phyloP scores from a whole-genome alignment of 2,329 filamentous ascomycete species.

The Hirsutella thompsonii region DNA sequence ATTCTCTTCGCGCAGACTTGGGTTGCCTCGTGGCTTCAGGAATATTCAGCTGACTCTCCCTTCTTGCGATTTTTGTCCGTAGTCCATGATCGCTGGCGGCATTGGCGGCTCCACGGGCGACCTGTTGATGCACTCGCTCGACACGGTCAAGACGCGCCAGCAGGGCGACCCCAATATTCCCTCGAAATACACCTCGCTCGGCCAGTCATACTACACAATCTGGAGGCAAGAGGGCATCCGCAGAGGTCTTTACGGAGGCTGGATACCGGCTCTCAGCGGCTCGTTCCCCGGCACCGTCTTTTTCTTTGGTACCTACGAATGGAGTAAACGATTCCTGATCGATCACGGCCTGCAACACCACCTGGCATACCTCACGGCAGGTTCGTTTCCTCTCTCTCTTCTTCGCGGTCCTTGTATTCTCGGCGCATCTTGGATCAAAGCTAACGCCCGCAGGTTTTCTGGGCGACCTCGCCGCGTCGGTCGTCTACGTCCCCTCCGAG shows the following conservation, averaged over 20 bases:
- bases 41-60: too few species aligned
- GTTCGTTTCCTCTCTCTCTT: constrained; percentile 31
- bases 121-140: constrained; percentile 96
- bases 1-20: too few species aligned
- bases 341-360: constrained; percentile 73
- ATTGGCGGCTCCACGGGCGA: constrained; percentile 88
- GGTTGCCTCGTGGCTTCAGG: too few species aligned
- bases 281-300: constrained; percentile 89
- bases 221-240: constrained; percentile 81
- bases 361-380: constrained; percentile 73
- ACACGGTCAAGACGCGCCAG: constrained; percentile 96
- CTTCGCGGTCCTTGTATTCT: too few species aligned
- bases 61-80: too few species aligned
- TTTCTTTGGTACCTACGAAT: constrained; percentile 96
- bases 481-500: constrained; percentile 93
- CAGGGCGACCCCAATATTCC: constrained; percentile 92
- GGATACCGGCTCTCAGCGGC: constrained; percentile 77
- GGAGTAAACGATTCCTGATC: constrained; percentile 79
- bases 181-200: constrained; percentile 83
- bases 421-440: background rate
- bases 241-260: constrained; percentile 85
- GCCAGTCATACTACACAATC: constrained; percentile 85
- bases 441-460: constrained; percentile 53
- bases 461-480: constrained; percentile 80
- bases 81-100: constrained; percentile 94